Base-by-base conservation (phyloP, 2,329 filamentous ascomycete genomes). In the Trichophyton verrucosum region DNA sequence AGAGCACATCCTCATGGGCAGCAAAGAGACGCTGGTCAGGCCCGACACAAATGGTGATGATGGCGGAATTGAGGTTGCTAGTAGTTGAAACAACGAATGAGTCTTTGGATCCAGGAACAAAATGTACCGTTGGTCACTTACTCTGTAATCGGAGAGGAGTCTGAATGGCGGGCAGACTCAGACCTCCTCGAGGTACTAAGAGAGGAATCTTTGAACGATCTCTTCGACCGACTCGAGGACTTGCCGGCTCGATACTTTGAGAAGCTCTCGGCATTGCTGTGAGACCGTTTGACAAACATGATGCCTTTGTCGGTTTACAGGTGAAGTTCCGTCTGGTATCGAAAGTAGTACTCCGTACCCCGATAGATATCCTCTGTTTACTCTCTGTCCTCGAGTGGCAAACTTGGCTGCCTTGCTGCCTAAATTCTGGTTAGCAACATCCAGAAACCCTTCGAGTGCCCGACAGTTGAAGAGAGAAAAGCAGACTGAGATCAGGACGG, bases 11-110 rank as follows among this genome's bases (percentile, higher is more conserved):
- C 77, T 95, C 89, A 73, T 96, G 91, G 5, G 90, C 90, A 42
- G 91, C 91, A 70, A 96, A 96, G 66, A 96, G 86, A 22, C 91
- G 85, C 72, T 91, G 86, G 66, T 91, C 86, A 3, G 81, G 81
- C n/a, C 89, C 89, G 67, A 95, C 83, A 67, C 88, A 83, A 64
- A 95, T 81, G 8, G 89, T 95, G 66, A 95, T 82, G 70, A 94
- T 89, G 51, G 86, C 78, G 2, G 86, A 87, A 27, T 81, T 81
- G 61, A 84, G 70, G 61, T 75, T 81, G 63, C 83, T 86, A 64
- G 55, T 13, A 1, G 36, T 38, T 51, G 8, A 42, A 13, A 20
- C 4, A 8, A 24, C n/a, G 7, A 20, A 17, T 42, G 36, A 36
- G 27, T 8, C 5, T 8, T 57, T 40, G 7, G 11, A 38, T 24